A percentile compares a stretch with the other conserved stretches of the same genome.
These are phyloP conservation scores for Penicillium silybi DNA, from an alignment of 495 filamentous ascomycete species.

Conservation along the genomic window DNA sequence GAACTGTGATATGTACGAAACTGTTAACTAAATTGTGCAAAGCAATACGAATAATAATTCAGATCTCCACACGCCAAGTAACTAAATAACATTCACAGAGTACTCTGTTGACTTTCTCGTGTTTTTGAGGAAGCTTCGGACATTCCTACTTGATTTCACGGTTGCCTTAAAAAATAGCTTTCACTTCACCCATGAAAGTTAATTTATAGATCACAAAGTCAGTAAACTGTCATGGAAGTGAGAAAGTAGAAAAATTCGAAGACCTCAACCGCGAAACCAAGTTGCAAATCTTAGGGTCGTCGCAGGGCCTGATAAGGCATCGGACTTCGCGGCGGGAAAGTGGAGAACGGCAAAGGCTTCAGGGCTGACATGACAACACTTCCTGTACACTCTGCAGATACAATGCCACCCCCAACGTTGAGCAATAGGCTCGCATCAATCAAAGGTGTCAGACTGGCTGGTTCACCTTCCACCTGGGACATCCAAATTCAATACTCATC, in stretches of 20 bases:
- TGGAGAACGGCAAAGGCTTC: background rate
- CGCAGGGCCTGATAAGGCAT: background rate
- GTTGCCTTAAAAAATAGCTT: no score
- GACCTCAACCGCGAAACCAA: background rate
- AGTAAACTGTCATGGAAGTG: no score
- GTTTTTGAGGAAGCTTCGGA: no score
- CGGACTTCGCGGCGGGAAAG: background rate
- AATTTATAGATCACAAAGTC: background rate
- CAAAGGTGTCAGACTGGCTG: conserved; percentile 36
- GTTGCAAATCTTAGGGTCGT: background rate
- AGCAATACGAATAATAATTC: background rate
- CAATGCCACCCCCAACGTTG: conserved; percentile 26
- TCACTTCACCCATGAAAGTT: background rate
- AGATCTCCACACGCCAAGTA: no score
- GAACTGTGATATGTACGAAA: background rate
- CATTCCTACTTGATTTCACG: no score
- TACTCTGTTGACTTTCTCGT: no score
- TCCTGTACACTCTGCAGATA: background rate
- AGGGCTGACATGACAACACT: background rate
- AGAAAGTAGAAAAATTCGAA: background rate
- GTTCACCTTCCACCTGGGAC: conserved; percentile 36
- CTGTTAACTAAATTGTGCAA: background rate
- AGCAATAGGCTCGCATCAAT: conserved; percentile 24
- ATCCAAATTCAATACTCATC: conserved; percentile 29
- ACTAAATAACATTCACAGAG: no score